Evolutionary conservation across 2,329 filamentous ascomycete genomes (phyloP).

Genomic region (Colletotrichum scovillei): DNA sequence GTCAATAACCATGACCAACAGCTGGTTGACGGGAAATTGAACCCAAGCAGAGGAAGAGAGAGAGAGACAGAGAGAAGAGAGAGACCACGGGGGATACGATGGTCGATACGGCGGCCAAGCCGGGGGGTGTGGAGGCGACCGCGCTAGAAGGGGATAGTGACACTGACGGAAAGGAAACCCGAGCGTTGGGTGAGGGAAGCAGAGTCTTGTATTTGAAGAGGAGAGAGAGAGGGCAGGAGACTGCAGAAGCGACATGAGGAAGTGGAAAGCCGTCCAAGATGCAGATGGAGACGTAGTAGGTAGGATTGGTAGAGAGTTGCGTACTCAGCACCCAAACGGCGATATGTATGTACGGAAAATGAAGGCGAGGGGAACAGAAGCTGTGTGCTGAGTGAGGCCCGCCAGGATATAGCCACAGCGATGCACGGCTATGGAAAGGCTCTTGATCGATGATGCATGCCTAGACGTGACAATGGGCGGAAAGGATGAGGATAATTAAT

Average conservation of each 20-base stretch:
- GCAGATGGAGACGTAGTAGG: background rate
- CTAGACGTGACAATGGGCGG: background rate
- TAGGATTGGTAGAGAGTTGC: background rate
- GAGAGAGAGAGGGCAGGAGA: background rate
- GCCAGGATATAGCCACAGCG: background rate
- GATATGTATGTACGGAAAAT: background rate
- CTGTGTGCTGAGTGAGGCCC: background rate
- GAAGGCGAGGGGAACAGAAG: background rate
- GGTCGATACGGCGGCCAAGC: slow-evolving; percentile 16
- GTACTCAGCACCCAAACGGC: background rate
- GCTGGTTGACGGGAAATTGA: slow-evolving; percentile 30
- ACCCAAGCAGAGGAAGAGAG: slow-evolving; percentile 22
- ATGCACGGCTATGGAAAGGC: slow-evolving; percentile 1
- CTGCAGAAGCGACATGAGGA: background rate
- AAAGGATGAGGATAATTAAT: background rate
- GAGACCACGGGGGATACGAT: slow-evolving; percentile 27
- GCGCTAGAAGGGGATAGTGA: background rate
- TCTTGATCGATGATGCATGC: slow-evolving; percentile 9
- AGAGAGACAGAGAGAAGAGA: slow-evolving; percentile 4
- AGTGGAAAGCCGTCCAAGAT: background rate
- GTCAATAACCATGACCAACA: slow-evolving; percentile 22
- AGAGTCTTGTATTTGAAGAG: background rate
- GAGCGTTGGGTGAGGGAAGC: background rate
- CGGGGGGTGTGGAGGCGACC: background rate
- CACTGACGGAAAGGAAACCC: background rate